Evolutionary conservation across 129 eudicot species (phyloP).

Genomic region (Silybum marianum): DNA sequence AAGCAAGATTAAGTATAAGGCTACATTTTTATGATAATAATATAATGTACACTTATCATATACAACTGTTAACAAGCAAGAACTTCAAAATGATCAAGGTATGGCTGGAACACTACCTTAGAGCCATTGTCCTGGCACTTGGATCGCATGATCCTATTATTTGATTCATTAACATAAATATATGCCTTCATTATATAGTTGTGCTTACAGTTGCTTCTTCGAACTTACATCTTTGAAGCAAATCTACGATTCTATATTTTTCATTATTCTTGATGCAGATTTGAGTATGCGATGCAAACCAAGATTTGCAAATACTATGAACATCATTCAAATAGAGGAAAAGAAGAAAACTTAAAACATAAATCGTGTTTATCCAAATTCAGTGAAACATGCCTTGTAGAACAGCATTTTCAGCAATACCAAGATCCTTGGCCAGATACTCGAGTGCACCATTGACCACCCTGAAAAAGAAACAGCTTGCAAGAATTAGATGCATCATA

Average conservation of each 20-base stretch:
- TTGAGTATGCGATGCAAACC: background rate
- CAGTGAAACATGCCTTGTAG: conserved; percentile 65
- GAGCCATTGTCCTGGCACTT: background rate
- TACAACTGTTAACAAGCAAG: too few relatives aligned
- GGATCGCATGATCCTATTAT: background rate
- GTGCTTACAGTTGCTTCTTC: background rate
- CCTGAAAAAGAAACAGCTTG: conserved; percentile 42
- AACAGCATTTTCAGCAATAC: conserved; percentile 82
- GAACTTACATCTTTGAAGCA: background rate
- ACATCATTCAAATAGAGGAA: background rate
- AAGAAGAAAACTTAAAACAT: background rate
- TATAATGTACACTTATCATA: too few relatives aligned
- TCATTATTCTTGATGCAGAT: background rate
- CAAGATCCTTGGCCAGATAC: conserved; percentile 87
- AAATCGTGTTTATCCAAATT: background rate
- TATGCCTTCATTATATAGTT: background rate
- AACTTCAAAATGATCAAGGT: background rate
- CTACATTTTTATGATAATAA: too few relatives aligned
- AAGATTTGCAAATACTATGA: background rate
- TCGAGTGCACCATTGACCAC: conserved; percentile 96
- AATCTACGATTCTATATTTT: background rate
- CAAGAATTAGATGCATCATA: conserved; percentile 5
- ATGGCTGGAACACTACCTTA: background rate
- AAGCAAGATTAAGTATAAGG: background rate
- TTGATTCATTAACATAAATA: background rate